Evolutionary conservation across 306 rosid genomes (phyloP), one percentile per base, ranked within the genome.

Genomic region (Prunus mume): DNA sequence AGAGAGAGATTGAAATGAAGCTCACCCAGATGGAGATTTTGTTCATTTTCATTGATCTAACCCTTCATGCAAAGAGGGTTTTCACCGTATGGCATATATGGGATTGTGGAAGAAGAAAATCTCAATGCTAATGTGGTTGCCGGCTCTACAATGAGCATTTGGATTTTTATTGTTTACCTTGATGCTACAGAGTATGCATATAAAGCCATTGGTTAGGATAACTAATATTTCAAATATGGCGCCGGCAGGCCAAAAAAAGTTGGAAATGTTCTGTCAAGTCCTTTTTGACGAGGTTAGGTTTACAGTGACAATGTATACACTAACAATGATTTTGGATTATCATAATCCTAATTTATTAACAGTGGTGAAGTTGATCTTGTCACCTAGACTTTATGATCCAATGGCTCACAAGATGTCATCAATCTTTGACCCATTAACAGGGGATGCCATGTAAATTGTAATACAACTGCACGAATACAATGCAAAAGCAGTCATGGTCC

Each of bases 171-270:
- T 76, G 67, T 41, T 72, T 41, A 54, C 50, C 43, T 30, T 78
- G 68, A 75, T 62, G 55, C 56, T 32, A 46, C 49, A n/a, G 27
- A 76, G 78, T 25, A 20, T 9, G 41, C 30, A 32, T 10, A 15
- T 15, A 22, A 49, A 70, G 64, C 43, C 61, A 65, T 56, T 68
- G 70, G 47, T 32, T 38, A 69, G 70, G 47, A 41, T 38, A 69
- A 38, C 52, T 22, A 25, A 3, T 73, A 81, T 83, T 79, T 73
- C 58, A 81, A 56, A 20, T 64, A 17, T 55, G 49, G 34, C 28
- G 91, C 89, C 91, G 91, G 89, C 93, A 82, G 58, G 60, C 69
- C 19, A n/a, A 43, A 24, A 78, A 34, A 19, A 45, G 67, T n/a
- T 77, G 75, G 77, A 62, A 46, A 47, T 64, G 66, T 67, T 75